Evolutionary conservation across 2,329 filamentous ascomycete genomes (phyloP).

Genomic region (Colletotrichum sojae): DNA sequence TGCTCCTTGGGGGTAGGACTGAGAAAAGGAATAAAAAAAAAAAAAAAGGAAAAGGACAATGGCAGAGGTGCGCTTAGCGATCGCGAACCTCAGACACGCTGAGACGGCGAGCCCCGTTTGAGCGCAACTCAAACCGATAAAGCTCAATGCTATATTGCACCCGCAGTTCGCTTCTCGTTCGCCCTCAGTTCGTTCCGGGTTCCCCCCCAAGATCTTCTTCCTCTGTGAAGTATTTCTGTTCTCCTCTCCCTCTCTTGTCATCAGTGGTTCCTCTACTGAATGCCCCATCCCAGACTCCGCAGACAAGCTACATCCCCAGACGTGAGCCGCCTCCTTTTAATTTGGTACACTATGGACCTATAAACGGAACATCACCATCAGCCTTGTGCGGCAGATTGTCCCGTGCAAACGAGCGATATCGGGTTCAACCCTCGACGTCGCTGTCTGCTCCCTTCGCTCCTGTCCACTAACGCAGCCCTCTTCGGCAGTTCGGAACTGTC

Average conservation of each 20-base stretch:
- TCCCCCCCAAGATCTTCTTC: background rate
- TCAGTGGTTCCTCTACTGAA: background rate
- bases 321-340: background rate
- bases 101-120: slow-evolving; percentile 40
- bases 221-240: background rate
- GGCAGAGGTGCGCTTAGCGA: slow-evolving; percentile 6
- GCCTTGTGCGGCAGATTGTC: slow-evolving; percentile 14
- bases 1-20: too few relatives aligned
- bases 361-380: slow-evolving; percentile 3
- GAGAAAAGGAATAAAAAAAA: too few relatives aligned
- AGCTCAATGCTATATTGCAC: slow-evolving; percentile 38
- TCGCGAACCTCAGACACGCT: slow-evolving; percentile 39
- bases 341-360: slow-evolving; percentile 12
- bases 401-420: background rate
- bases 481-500: slow-evolving; percentile 15
- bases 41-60: too few relatives aligned
- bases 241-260: background rate
- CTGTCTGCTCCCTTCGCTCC: background rate
- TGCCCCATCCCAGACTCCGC: background rate
- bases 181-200: slow-evolving; percentile 1
- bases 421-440: slow-evolving; percentile 7
- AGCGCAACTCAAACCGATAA: slow-evolving; percentile 40
- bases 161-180: slow-evolving; percentile 6
- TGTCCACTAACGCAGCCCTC: too few relatives aligned
- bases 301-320: slow-evolving; percentile 10